These are phyloP conservation scores for Chaetoscypha palmicola DNA, from an alignment of 2,329 filamentous ascomycete genomes.

Conservation along the genomic window DNA sequence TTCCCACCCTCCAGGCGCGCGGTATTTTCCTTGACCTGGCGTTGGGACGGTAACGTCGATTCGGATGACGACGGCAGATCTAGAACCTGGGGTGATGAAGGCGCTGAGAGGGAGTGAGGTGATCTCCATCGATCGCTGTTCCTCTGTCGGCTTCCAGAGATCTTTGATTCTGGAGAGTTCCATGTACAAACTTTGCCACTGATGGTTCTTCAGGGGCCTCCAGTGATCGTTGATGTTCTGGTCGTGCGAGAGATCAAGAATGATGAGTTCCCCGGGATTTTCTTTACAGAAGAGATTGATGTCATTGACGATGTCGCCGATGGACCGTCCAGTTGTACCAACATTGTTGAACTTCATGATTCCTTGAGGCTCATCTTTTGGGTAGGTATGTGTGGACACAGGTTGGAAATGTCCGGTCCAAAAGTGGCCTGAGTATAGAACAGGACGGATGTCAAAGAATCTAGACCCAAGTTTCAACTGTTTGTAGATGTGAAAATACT, in stretches of 20 bases:
- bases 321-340: conserved; percentile 14
- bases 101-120: conserved; percentile 13
- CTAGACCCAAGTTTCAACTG: conserved; percentile 18
- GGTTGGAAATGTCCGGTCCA: conserved; percentile 15
- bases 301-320: conserved; percentile 16
- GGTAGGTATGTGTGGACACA: background rate
- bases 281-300: conserved; percentile 21
- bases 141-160: conserved; percentile 12
- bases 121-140: conserved; percentile 11
- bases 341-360: no score
- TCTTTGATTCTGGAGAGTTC: conserved; percentile 13
- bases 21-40: background rate
- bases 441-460: conserved; percentile 21
- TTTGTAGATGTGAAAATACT: conserved; percentile 12
- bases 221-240: conserved; percentile 9
- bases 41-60: conserved; percentile 11
- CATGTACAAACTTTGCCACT: conserved; percentile 16
- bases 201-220: background rate
- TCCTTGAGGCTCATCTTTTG: no score
- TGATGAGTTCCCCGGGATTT: conserved; percentile 21
- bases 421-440: conserved; percentile 9
- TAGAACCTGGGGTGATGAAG: conserved; percentile 20
- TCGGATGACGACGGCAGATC: conserved; percentile 17
- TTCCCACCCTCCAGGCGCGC: no score
- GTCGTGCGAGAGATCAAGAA: conserved; percentile 23